A percentile compares a stretch with the other conserved stretches of the same genome.
phyloP scores from a whole-genome alignment of 2,329 filamentous ascomycete species.

The Epichloe hybrida region DNA sequence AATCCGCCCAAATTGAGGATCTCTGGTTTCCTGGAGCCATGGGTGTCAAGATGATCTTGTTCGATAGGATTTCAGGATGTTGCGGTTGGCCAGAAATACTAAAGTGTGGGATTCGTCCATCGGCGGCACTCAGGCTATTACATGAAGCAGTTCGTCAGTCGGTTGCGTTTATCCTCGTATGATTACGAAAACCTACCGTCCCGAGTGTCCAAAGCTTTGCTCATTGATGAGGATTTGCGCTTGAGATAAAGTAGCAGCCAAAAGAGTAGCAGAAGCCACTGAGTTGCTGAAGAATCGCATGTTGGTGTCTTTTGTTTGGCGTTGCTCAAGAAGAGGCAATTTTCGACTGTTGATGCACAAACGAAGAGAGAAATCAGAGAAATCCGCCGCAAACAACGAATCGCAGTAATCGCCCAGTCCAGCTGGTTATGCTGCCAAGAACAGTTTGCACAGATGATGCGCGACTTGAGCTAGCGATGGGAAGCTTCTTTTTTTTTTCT shows the following conservation, averaged over 20 bases:
- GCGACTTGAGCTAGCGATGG: not conserved
- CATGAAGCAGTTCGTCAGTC: not conserved
- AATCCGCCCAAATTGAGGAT: slow-evolving; percentile 68
- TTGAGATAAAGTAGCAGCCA: slow-evolving; percentile 35
- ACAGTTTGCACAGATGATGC: not conserved
- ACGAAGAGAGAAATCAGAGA: not conserved
- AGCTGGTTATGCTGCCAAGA: slow-evolving; percentile 1
- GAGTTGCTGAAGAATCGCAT: slow-evolving; percentile 4
- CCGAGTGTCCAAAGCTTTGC: slow-evolving; percentile 64
- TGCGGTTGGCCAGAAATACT: slow-evolving; percentile 39
- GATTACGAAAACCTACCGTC: slow-evolving; percentile 31
- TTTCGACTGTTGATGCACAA: not conserved
- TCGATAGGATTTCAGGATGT: slow-evolving; percentile 57
- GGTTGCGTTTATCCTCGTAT: not conserved
- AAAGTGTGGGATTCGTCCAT: slow-evolving; percentile 38
- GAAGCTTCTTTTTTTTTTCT: not conserved
- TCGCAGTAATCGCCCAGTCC: not conserved
- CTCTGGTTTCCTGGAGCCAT: slow-evolving; percentile 74
- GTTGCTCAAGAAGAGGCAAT: not conserved
- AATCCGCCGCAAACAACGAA: not conserved
- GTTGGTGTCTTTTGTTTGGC: not conserved
- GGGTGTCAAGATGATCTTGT: slow-evolving; percentile 85
- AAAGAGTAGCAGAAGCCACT: slow-evolving; percentile 26
- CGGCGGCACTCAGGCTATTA: slow-evolving; percentile 1
- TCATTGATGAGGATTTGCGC: slow-evolving; percentile 58